Conservation (phyloP, 768 basidiomycete species). For the Sporobolomyces phaffii region DNA sequence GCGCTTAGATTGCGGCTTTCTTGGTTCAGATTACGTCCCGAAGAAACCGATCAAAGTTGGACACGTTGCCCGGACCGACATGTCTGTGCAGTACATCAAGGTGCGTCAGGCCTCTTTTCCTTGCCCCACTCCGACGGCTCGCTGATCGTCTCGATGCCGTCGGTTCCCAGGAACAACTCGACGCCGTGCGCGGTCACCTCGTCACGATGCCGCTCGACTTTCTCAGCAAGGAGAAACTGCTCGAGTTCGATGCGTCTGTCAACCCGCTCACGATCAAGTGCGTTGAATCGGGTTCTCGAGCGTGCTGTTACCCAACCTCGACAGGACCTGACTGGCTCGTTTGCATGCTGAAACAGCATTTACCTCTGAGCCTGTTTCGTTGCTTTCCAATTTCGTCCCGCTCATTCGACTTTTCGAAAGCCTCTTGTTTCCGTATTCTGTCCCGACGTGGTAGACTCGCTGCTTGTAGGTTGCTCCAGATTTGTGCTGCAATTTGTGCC, state of each 20-base stretch:
- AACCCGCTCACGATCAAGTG: constrained; percentile 25
- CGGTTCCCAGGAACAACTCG: constrained; percentile 27
- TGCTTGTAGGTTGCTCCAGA: too few relatives aligned
- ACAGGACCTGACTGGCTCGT: not conserved
- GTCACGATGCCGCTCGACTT: constrained; percentile 40
- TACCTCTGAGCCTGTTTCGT: constrained; percentile 3
- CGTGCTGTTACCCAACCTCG: not conserved
- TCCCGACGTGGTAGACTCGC: too few relatives aligned
- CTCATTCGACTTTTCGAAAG: too few relatives aligned
- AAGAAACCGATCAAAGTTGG: constrained; percentile 32
- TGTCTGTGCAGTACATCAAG: constrained; percentile 36
- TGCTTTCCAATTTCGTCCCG: not conserved
- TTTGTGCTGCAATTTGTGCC: too few relatives aligned
- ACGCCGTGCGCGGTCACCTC: constrained; percentile 35
- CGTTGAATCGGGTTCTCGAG: not conserved
- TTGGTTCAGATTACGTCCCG: constrained; percentile 18
- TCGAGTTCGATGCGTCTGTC: constrained; percentile 23
- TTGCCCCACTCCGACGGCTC: too few relatives aligned
- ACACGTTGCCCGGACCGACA: constrained; percentile 23
- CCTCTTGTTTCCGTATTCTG: too few relatives aligned
- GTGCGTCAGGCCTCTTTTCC: not conserved
- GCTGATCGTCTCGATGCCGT: too few relatives aligned
- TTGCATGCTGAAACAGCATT: not conserved
- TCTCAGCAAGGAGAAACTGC: constrained; percentile 28
- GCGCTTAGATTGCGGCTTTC: not conserved